Evolutionary conservation across 176 grass and related monocot species (phyloP).

Genomic region (Bolboschoenus planiculmis): DNA sequence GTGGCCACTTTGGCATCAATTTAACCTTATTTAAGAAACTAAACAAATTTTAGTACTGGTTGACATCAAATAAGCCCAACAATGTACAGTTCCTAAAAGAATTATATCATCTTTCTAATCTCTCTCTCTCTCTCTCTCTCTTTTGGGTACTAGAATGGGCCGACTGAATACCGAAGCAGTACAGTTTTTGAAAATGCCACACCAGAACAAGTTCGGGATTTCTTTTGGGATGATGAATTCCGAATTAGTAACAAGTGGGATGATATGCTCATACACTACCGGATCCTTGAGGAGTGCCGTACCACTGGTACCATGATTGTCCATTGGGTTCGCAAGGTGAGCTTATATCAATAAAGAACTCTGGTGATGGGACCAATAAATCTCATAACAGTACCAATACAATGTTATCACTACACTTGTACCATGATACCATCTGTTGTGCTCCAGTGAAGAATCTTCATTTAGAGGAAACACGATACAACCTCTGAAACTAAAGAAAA

Average conservation of each 20-base stretch:
- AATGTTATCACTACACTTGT: not conserved
- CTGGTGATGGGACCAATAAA: not conserved
- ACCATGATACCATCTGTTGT: not conserved
- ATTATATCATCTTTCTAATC: slow-evolving; percentile 9
- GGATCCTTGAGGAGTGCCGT: slow-evolving; percentile 53
- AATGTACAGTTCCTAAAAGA: not conserved
- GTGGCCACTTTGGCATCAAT: not conserved
- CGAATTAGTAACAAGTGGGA: slow-evolving; percentile 86
- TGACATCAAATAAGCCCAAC: not conserved
- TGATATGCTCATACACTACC: slow-evolving; percentile 76
- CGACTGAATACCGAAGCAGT: slow-evolving; percentile 66
- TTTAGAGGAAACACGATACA: not conserved
- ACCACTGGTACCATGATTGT: slow-evolving; percentile 67
- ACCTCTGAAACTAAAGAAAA: not conserved
- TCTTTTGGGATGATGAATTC: slow-evolving; percentile 80
- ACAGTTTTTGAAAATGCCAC: slow-evolving; percentile 64
- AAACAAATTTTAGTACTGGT: not conserved
- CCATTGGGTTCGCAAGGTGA: slow-evolving; percentile 85
- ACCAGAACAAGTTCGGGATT: slow-evolving; percentile 73
- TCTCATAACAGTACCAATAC: not conserved
- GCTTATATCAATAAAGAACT: not conserved
- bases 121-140: not conserved
- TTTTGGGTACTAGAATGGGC: slow-evolving; percentile 37
- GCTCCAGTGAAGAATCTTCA: not conserved
- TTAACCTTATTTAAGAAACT: not conserved